Base-by-base conservation (phyloP, 345 rosid species). In the Geranium rotundifolium region DNA sequence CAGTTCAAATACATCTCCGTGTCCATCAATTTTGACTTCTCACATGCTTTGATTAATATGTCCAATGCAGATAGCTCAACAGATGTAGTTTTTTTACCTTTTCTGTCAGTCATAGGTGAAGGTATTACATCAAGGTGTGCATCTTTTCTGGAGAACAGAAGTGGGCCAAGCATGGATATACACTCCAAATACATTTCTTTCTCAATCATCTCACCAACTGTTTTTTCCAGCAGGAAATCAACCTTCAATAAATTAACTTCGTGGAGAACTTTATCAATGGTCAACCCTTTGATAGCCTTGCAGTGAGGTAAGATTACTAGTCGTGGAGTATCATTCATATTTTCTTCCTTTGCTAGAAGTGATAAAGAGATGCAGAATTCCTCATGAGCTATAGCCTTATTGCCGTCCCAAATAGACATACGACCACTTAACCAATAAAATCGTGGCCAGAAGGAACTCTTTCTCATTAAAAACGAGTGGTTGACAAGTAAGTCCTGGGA, bases 361-460 rank as follows among this genome's bases (percentile, higher is more conserved):
- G 91, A 88, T 77, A 84, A 71, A 63, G 85, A 81, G 70, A 81
- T 75, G 55, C 77, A 75, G 69, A 82, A 75, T 64, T 88, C 89
- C 64, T 85, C 82, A 71, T 69, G 80, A 64, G 96, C 97, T 83
- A 86, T 90, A 64, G 75, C 77, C 73, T 86, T 93, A 73, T 88
- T 80, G 39, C 84, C 82, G 68, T 93, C 95, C 76, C 73, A 72
- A 67, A 84, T 75, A 59, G 96, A 90, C 70, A 93, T 71, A 66
- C 78, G 85, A 37, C 95, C 99, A 75, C 91, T 87, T 80, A 90
- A 78, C 96, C 97, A 93, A 79, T 83, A 88, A 76, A 79, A 90
- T 19, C 97, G 82, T 75, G 69, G 74, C 99, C 99, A 90, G 66
- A 89, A 88, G 65, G 82, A 76, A 63, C 72, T 75, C 65, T 84